Conservation (phyloP, 805 yeast species). For the Pichia cephalocereana region DNA sequence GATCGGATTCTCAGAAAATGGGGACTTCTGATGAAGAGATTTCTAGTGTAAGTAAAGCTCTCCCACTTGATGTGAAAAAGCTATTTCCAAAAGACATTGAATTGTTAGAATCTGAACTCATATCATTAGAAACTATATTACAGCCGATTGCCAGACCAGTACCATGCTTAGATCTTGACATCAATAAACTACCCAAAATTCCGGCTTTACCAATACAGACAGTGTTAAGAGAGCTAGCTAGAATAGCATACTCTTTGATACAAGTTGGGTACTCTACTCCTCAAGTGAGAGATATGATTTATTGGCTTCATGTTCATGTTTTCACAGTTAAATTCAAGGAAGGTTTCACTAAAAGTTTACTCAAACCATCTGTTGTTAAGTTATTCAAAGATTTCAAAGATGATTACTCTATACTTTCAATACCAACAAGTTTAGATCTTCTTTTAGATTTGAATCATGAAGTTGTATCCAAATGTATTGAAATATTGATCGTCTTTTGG, state of each 20-base stretch:
- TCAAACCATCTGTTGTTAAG: slow-evolving; percentile 12
- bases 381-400: slow-evolving; percentile 20
- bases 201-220: slow-evolving; percentile 6
- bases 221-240: not conserved
- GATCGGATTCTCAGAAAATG: not conserved
- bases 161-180: slow-evolving; percentile 1
- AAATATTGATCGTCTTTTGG: slow-evolving; percentile 18
- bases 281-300: slow-evolving; percentile 11
- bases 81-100: not conserved
- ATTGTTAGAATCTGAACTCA: not conserved
- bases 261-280: slow-evolving; percentile 1
- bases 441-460: slow-evolving; percentile 1
- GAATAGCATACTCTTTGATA: not conserved
- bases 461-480: slow-evolving; percentile 8
- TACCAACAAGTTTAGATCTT: slow-evolving; percentile 6
- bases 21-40: not conserved
- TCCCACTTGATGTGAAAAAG: not conserved
- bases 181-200: slow-evolving; percentile 3
- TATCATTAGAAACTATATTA: not conserved
- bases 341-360: slow-evolving; percentile 15
- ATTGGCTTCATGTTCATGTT: slow-evolving; percentile 16
- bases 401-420: slow-evolving; percentile 12
- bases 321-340: slow-evolving; percentile 17
- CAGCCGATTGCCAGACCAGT: slow-evolving; percentile 3
- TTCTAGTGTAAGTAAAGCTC: not conserved